Conservation (phyloP, 345 rosid species). For the Lenwebbia sp. region DNA sequence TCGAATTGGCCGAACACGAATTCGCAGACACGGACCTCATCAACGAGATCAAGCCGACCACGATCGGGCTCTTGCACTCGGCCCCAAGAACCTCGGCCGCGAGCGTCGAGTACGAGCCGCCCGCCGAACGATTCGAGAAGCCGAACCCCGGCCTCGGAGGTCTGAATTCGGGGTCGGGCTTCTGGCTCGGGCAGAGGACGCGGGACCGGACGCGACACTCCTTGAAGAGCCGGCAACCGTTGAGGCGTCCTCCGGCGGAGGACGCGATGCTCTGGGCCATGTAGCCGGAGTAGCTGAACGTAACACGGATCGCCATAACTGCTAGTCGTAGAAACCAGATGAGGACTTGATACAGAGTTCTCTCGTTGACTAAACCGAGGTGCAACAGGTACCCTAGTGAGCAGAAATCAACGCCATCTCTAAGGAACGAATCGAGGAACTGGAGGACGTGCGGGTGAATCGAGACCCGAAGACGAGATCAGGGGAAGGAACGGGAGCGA, state of each 20-base stretch:
- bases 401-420: not conserved
- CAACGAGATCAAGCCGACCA: slow-evolving; percentile 43
- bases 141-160: slow-evolving; percentile 6
- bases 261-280: slow-evolving; percentile 51
- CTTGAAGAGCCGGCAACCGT: slow-evolving; percentile 35
- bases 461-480: not conserved
- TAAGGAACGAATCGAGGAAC: not conserved
- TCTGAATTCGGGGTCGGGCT: slow-evolving; percentile 24
- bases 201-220: slow-evolving; percentile 55
- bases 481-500: not conserved
- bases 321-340: slow-evolving; percentile 19
- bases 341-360: slow-evolving; percentile 34
- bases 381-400: not conserved
- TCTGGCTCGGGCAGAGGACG: slow-evolving; percentile 22
- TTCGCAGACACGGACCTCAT: slow-evolving; percentile 38
- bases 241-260: slow-evolving; percentile 37
- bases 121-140: slow-evolving; percentile 11
- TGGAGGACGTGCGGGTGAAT: not conserved
- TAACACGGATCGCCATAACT: slow-evolving; percentile 70
- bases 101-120: slow-evolving; percentile 15
- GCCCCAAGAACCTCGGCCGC: slow-evolving; percentile 39
- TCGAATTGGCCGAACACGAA: slow-evolving; percentile 7
- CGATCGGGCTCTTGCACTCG: slow-evolving; percentile 26
- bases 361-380: not conserved
- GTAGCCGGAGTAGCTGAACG: slow-evolving; percentile 56